phyloP scores from a whole-genome alignment of 2,329 filamentous ascomycete species.

The Claviceps sp. region DNA sequence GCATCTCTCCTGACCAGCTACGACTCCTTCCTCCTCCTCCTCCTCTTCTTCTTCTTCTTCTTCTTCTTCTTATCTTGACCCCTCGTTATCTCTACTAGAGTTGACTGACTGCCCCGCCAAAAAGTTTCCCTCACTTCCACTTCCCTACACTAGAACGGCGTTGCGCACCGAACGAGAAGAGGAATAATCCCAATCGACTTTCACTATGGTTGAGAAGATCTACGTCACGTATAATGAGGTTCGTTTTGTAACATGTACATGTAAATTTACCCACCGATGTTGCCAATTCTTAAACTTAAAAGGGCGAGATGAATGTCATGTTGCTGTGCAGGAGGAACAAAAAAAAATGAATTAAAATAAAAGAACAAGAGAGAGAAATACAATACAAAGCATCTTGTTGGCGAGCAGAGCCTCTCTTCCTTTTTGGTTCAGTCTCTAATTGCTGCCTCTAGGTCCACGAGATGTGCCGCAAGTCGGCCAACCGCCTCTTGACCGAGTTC shows the following conservation, averaged over 20 bases:
- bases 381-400: neutral
- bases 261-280: no score
- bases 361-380: neutral
- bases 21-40: neutral
- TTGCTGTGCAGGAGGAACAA: no score
- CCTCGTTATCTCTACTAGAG: neutral
- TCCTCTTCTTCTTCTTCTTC: neutral
- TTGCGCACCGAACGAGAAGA: neutral
- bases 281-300: no score
- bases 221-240: conserved; percentile 92
- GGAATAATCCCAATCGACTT: neutral
- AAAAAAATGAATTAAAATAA: no score
- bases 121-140: neutral
- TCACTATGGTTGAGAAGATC: conserved; percentile 67
- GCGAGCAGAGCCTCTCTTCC: neutral
- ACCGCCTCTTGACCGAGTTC: conserved; percentile 70
- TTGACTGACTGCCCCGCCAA: neutral
- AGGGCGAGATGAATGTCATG: no score
- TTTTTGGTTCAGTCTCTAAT: neutral
- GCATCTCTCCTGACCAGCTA: neutral
- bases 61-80: neutral
- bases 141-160: neutral
- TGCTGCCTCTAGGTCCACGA: conserved; percentile 68
- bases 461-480: conserved; percentile 78
- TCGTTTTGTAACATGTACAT: conserved; percentile 19